phyloP scores from a whole-genome alignment of 768 basidiomycete genomes.

The Cystobasidium onofrii region DNA sequence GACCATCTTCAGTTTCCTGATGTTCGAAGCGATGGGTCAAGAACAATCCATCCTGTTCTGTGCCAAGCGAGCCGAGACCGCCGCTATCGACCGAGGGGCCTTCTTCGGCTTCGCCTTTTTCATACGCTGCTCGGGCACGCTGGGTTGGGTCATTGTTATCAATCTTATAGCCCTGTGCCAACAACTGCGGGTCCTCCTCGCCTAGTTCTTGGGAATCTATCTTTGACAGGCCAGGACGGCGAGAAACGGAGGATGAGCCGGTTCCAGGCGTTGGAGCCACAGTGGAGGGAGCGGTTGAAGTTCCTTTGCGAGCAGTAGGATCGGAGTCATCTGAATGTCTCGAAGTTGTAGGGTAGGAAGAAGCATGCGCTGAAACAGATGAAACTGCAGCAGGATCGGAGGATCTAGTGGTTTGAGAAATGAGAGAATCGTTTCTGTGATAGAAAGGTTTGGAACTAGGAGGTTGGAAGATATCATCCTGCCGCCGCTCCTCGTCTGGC shows the following conservation, averaged over 20 bases:
- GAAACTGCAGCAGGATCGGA: not conserved
- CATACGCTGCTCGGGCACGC: not conserved
- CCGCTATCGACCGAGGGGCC: constrained; percentile 12
- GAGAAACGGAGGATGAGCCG: not conserved
- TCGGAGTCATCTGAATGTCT: constrained; percentile 21
- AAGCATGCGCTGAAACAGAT: not conserved
- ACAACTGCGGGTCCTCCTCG: not conserved
- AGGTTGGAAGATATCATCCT: not conserved
- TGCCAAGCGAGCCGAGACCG: constrained; percentile 15
- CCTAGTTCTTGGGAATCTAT: not conserved
- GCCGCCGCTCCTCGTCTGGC: not conserved
- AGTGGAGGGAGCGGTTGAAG: constrained; percentile 23
- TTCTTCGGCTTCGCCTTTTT: constrained; percentile 27
- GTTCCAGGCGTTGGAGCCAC: not conserved
- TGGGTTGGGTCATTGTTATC: constrained; percentile 19
- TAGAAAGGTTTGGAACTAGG: not conserved
- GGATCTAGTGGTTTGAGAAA: not conserved
- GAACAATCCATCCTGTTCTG: constrained; percentile 44
- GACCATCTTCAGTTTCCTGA: constrained; percentile 57
- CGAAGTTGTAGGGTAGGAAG: constrained; percentile 13
- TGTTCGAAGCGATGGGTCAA: constrained; percentile 63
- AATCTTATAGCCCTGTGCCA: not conserved
- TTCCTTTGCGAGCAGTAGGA: constrained; percentile 19
- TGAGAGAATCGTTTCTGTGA: constrained; percentile 1
- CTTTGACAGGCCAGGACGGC: not conserved